Conservation (phyloP, 2,329 filamentous ascomycete species). For the Hypoxylon sp. region DNA sequence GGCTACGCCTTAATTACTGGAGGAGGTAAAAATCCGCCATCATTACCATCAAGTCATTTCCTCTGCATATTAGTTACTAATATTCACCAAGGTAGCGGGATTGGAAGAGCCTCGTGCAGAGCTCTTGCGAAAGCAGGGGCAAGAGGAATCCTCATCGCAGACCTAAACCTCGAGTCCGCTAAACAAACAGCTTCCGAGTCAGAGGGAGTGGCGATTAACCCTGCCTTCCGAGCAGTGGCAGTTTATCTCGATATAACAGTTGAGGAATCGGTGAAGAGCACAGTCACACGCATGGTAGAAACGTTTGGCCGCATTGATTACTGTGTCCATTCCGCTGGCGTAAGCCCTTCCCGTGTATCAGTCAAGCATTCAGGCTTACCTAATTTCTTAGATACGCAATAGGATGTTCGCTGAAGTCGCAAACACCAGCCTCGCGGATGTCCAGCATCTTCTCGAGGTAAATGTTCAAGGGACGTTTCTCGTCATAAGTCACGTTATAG, state of each 20-base stretch:
- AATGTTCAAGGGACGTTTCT: constrained; percentile 38
- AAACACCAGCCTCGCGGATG: not conserved
- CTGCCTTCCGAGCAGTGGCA: constrained; percentile 34
- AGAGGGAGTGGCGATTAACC: constrained; percentile 27
- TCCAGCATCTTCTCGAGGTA: constrained; percentile 5
- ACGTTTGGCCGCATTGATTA: constrained; percentile 45
- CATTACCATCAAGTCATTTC: not conserved
- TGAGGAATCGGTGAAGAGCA: constrained; percentile 30
- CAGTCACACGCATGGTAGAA: constrained; percentile 27
- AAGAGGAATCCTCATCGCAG: constrained; percentile 36
- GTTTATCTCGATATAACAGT: constrained; percentile 36
- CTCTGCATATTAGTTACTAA: not conserved
- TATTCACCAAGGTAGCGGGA: constrained; percentile 38
- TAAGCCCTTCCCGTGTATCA: constrained; percentile 2
- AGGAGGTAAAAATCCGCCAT: not conserved
- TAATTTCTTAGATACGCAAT: not conserved
- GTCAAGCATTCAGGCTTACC: not conserved
- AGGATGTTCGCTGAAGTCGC: not conserved
- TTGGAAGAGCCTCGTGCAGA: constrained; percentile 38
- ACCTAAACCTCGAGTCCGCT: constrained; percentile 40
- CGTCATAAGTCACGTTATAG: constrained; percentile 18
- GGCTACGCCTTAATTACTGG: not conserved
- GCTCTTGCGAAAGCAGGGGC: constrained; percentile 41
- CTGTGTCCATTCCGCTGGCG: constrained; percentile 40
- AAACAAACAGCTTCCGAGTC: constrained; percentile 27